Evolutionary conservation across 495 filamentous ascomycete species (phyloP), one percentile per base, ranked within the genome.

Genomic region (Aspergillus nidulans): DNA sequence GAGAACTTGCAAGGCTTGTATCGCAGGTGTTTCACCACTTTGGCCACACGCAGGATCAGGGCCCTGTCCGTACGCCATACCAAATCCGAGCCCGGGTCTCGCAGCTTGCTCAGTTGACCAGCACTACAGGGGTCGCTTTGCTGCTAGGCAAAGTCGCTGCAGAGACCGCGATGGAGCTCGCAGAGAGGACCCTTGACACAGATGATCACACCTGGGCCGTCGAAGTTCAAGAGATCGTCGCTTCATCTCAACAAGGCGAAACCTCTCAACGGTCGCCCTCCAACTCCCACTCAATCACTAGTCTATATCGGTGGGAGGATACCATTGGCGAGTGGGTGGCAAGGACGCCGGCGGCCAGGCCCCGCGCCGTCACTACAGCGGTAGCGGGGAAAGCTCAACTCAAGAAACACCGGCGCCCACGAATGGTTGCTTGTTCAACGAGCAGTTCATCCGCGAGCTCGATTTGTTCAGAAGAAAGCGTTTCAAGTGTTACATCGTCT

Each of bases 311-410:
- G 41, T 82, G 79, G 78, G 79, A 82, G 59, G 77, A 81, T 51
- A 74, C 74, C 39, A 80, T 81, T 60, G 74, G 72, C 30, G 79
- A 81, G 53, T 81, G 79, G 79, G 71, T 81, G 42, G 72, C 68
- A 40, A 70, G 69, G 32, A 80, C 76, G 15, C 78, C 78, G 6
- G 67, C 60, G 25, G 16, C 53, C 28, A 72, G 69, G 49, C 10
- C 52, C 18, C 60, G 60, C 44, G 41, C 57, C 19, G 34, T 50
- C 9, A 36, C 20, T 20, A 50, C 46, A 24, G 44, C 50, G 34
- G n/a, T 48, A 10, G 32, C 25, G 19, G 16, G 43, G 38, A 57
- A 45, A 34, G 25, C 24, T 39, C 47, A 26, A 38, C 40, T 12
- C 34, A 32, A 55, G 44, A 62, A 41, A 30, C 23, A 16, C 21